Base-by-base conservation (phyloP, 176 grass and related monocot species). In the Hordeum marinum region DNA sequence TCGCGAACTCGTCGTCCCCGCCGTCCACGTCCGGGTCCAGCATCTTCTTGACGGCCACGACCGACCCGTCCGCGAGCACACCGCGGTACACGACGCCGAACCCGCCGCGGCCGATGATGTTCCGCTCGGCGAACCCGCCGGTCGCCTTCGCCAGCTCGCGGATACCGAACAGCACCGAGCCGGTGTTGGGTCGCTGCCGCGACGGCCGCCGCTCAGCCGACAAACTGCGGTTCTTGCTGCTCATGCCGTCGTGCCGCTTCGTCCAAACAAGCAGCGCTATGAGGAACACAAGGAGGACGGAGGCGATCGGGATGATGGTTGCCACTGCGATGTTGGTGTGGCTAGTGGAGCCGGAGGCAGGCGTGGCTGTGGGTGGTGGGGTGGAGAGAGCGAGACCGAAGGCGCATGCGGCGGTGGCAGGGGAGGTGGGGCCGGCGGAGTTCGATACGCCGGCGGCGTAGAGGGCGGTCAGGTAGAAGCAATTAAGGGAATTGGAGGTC, bases 11-110 rank as follows among this genome's bases (percentile, higher is more conserved):
- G 64, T 92, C 96, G 77, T 98, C 96, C 3, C 89, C 90, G 65
- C 80, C 89, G 23, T 95, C 93, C 37, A 94, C 72, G 43, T 75
- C 43, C 15, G 72, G 72, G 26, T 52, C 72, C 4, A 75, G 84
- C 88, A 98, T 81, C 85, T 95, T 94, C 88, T 98, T 98, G 11
- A 95, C 93, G 15, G 96, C 93, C 24, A 98, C 91, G 7, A 85
- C 69, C 36, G 81, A 84, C 31, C 93, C 96, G 35, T 98, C 93
- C 12, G 65, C 5, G 35, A 98, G 88, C 63, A 83, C 82, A 50
- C 96, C 96, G 27, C 85, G 90, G 89, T 98, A 98, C 77, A 98
- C 93, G 1, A 87, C 81, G 0, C 96, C 96, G 50, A 98, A 98
- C 21, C 93, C 93, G 11, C 96, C 93, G 83, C 96, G 96, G 6